A percentile compares a stretch with the other conserved stretches of the same genome.
phyloP scores from a whole-genome alignment of 108 stramenopile genomes.

The Cylindrotheca fusiformis region DNA sequence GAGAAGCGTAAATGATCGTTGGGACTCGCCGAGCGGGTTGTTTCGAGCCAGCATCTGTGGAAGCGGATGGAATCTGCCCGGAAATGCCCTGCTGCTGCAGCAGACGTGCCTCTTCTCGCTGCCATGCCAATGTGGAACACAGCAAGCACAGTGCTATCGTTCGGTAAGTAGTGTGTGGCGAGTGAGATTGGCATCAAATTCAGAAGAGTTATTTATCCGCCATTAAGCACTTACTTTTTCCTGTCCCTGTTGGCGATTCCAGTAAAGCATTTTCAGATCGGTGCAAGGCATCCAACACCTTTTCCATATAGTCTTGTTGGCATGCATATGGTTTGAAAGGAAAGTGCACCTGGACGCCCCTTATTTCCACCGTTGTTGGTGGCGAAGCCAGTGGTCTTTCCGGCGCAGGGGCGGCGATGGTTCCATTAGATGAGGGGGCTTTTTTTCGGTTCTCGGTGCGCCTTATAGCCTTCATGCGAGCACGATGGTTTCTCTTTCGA shows the following conservation, averaged over 20 bases:
- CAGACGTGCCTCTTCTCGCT: constrained; percentile 54
- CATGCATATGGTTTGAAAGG: constrained; percentile 95
- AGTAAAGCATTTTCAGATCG: constrained; percentile 72
- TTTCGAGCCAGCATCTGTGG: not conserved
- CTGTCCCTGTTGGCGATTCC: constrained; percentile 92
- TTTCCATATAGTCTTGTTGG: constrained; percentile 92
- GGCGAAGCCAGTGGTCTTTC: constrained; percentile 21
- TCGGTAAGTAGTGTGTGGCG: too few relatives aligned
- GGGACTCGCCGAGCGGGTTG: constrained; percentile 31
- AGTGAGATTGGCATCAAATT: too few relatives aligned
- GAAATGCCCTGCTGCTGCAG: not conserved
- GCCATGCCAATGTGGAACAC: constrained; percentile 84
- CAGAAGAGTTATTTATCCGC: too few relatives aligned
- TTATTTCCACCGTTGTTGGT: constrained; percentile 66
- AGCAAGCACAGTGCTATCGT: constrained; percentile 79
- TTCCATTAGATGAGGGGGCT: not conserved
- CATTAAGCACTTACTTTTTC: constrained; percentile 23
- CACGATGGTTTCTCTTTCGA: too few relatives aligned
- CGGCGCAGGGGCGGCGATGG: not conserved
- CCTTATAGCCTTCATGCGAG: too few relatives aligned
- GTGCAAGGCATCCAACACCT: constrained; percentile 83
- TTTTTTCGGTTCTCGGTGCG: not conserved
- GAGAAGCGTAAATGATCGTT: constrained; percentile 94
- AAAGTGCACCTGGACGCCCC: constrained; percentile 85
- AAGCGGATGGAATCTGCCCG: not conserved